Conservation (phyloP, 2,329 filamentous ascomycete genomes). For the Cladophialophora chaetospira region DNA sequence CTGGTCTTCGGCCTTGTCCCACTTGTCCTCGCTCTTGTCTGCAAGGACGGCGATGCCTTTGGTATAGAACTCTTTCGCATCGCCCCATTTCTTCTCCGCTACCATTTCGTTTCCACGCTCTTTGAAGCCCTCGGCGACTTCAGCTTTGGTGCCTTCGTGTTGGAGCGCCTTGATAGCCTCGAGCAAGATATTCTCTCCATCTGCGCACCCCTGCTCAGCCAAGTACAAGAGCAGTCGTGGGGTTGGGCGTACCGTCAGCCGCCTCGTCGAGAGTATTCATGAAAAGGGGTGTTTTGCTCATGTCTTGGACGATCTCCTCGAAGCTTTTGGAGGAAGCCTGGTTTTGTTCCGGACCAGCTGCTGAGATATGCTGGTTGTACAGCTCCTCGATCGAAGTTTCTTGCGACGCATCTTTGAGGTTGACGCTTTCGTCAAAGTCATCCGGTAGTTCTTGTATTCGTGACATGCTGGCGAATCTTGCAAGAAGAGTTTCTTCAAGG, state of each 20-base stretch:
- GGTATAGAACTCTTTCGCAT: conserved; percentile 88
- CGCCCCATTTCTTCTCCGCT: conserved; percentile 68
- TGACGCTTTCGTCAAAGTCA: conserved; percentile 51
- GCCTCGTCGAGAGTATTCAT: conserved; percentile 83
- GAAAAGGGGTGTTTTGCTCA: conserved; percentile 80
- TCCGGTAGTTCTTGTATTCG: conserved; percentile 54
- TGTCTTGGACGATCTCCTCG: conserved; percentile 63
- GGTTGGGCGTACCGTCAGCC: conserved; percentile 48
- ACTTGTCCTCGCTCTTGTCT: conserved; percentile 47
- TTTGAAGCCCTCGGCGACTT: conserved; percentile 82
- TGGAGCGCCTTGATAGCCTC: conserved; percentile 87
- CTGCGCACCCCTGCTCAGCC: conserved; percentile 34
- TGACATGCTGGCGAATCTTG: conserved; percentile 30
- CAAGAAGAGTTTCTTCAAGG: no score
- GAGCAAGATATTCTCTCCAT: conserved; percentile 75
- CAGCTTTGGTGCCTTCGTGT: conserved; percentile 86
- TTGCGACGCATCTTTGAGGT: conserved; percentile 42
- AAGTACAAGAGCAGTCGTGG: conserved; percentile 11
- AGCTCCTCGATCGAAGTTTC: conserved; percentile 30
- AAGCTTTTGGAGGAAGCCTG: conserved; percentile 31
- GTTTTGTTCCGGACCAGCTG: conserved; percentile 36
- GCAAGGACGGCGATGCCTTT: conserved; percentile 77
- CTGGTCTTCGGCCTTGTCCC: conserved; percentile 54
- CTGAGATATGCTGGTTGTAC: conserved; percentile 29
- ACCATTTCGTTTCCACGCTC: conserved; percentile 92